A percentile compares a stretch with the other conserved stretches of the same genome.
phyloP scores from a whole-genome alignment of 78 protist genomes.

The Isochrysis galbana region DNA sequence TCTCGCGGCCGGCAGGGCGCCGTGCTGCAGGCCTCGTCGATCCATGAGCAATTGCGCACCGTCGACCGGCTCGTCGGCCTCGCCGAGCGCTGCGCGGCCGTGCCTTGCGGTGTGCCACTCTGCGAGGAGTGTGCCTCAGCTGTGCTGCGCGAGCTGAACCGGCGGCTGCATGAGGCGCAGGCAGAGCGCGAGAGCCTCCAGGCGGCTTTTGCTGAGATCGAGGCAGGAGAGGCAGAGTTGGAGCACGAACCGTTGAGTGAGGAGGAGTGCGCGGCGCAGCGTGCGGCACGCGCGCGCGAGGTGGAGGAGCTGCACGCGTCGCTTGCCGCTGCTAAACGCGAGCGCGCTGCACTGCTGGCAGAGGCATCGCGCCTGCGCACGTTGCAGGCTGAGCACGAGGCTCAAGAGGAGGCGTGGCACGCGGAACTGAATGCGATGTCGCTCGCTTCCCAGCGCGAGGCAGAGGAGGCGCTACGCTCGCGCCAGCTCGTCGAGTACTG shows the following conservation, averaged over 20 bases:
- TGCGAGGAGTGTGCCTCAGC: neutral
- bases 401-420: neutral
- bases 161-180: neutral
- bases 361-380: neutral
- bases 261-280: neutral
- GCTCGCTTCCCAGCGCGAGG: neutral
- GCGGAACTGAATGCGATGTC: neutral
- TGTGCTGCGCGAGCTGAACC: neutral
- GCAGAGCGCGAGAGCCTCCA: neutral
- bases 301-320: neutral
- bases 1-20: neutral
- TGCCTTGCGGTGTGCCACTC: neutral
- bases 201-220: neutral
- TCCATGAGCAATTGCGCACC: neutral
- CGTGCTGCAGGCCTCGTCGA: conserved; percentile 9
- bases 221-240: neutral
- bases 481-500: neutral
- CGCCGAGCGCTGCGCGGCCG: neutral
- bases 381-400: neutral
- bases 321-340: neutral
- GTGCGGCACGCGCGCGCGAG: neutral
- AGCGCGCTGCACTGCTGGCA: neutral
- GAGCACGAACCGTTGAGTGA: neutral
- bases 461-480: neutral
- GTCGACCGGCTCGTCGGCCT: neutral